These are phyloP conservation scores for Austroboletus rostrupii DNA, from an alignment of 1,284 basidiomycete species.

Conservation along the genomic window DNA sequence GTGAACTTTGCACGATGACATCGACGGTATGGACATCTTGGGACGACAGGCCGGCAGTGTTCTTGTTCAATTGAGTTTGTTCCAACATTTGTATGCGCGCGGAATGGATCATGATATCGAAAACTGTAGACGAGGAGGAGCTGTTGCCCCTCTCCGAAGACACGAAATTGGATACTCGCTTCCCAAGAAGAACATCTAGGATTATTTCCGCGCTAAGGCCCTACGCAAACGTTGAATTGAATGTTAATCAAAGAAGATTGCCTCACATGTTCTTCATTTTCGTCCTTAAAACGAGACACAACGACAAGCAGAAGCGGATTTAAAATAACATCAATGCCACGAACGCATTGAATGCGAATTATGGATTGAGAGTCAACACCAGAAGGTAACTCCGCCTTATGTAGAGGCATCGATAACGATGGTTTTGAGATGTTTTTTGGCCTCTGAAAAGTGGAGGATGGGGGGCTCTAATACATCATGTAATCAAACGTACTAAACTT, in stretches of 20 bases:
- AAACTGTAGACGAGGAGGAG: slow-evolving; percentile 1
- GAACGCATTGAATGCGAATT: slow-evolving; percentile 29
- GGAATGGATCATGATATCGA: slow-evolving; percentile 27
- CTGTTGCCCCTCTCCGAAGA: slow-evolving; percentile 5
- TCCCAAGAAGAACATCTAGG: slow-evolving; percentile 44
- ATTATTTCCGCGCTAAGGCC: slow-evolving; percentile 40
- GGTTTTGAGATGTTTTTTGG: slow-evolving; percentile 1
- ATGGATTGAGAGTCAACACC: slow-evolving; percentile 7
- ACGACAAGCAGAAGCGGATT: slow-evolving; percentile 46
- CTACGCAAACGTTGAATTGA: slow-evolving; percentile 27
- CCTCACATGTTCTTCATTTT: slow-evolving; percentile 40
- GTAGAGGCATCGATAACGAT: slow-evolving; percentile 4
- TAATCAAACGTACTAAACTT: background rate
- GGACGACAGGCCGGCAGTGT: background rate
- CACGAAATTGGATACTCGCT: slow-evolving; percentile 34
- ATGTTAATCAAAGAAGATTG: background rate
- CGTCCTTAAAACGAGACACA: slow-evolving; percentile 38
- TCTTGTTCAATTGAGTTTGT: slow-evolving; percentile 16
- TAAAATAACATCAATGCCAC: slow-evolving; percentile 35
- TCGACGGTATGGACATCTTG: slow-evolving; percentile 14
- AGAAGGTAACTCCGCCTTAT: slow-evolving; percentile 1
- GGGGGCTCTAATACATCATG: slow-evolving; percentile 13
- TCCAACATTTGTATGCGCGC: slow-evolving; percentile 24
- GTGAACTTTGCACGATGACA: slow-evolving; percentile 16
- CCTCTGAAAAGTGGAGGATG: slow-evolving; percentile 7